Percentiles rank a stretch among this genome's conserved stretches.
phyloP scores from a whole-genome alignment of 1,284 basidiomycete species.

The Malassezia brasiliensis region DNA sequence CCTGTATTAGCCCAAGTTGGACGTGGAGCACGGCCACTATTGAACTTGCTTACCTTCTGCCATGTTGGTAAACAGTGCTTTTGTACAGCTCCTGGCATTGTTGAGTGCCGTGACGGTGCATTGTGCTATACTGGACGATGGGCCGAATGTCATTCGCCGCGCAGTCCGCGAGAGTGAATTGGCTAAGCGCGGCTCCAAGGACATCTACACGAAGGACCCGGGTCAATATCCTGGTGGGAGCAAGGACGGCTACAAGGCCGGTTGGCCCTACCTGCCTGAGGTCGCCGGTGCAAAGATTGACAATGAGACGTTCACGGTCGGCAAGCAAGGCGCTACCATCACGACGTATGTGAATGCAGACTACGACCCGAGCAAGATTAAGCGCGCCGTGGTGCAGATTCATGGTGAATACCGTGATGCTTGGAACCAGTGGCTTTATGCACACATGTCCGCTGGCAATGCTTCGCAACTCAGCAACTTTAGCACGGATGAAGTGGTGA shows the following conservation, averaged over 20 bases:
- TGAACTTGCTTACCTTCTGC: too few species aligned
- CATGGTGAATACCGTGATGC: slow-evolving; percentile 38
- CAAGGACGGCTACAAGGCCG: slow-evolving; percentile 16
- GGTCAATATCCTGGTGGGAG: slow-evolving; percentile 23
- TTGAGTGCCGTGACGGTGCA: background rate
- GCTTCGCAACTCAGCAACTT: slow-evolving; percentile 19
- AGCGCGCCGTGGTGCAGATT: slow-evolving; percentile 35
- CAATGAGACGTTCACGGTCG: slow-evolving; percentile 27
- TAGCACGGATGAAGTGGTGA: slow-evolving; percentile 28
- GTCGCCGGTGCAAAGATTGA: slow-evolving; percentile 31
- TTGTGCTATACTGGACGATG: background rate
- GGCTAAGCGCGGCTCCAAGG: background rate
- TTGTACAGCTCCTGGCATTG: background rate
- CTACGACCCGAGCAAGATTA: slow-evolving; percentile 28
- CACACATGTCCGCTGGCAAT: slow-evolving; percentile 25
- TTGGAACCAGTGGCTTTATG: slow-evolving; percentile 40
- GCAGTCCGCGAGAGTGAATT: background rate
- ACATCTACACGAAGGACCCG: slow-evolving; percentile 17
- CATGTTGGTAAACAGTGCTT: background rate
- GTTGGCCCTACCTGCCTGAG: slow-evolving; percentile 24
- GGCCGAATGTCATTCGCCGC: too few species aligned
- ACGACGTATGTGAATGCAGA: slow-evolving; percentile 26
- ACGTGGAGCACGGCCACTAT: too few species aligned
- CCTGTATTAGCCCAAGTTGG: too few species aligned
- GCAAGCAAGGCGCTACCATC: slow-evolving; percentile 19